These are phyloP conservation scores for Trametes elegans DNA, from an alignment of 768 basidiomycete species.

Conservation along the genomic window DNA sequence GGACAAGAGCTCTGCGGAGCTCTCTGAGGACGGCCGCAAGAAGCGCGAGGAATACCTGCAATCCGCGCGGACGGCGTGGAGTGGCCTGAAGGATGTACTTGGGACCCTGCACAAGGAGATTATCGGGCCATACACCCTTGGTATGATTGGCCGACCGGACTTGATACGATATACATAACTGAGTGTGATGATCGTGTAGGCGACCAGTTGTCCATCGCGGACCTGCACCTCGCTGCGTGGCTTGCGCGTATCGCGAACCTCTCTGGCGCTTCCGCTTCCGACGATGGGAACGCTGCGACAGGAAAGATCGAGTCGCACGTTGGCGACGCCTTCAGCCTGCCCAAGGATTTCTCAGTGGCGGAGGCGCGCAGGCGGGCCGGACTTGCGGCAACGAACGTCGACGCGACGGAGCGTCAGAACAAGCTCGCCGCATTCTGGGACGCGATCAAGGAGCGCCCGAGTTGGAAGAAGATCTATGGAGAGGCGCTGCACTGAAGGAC, in stretches of 20 bases:
- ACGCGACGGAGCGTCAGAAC: constrained; percentile 35
- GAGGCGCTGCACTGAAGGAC: constrained; percentile 41
- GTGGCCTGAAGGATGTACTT: constrained; percentile 44
- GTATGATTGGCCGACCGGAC: constrained; percentile 44
- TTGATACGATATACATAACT: neutral
- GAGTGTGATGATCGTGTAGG: constrained; percentile 41
- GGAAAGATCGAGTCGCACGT: constrained; percentile 52
- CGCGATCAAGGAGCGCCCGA: constrained; percentile 55
- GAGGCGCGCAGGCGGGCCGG: constrained; percentile 32
- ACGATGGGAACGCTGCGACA: constrained; percentile 51
- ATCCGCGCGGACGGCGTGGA: constrained; percentile 52
- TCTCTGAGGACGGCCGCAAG: constrained; percentile 39
- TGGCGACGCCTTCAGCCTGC: constrained; percentile 43
- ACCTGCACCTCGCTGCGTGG: constrained; percentile 81
- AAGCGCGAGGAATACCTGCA: constrained; percentile 50
- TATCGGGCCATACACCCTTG: constrained; percentile 61
- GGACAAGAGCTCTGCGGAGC: constrained; percentile 36
- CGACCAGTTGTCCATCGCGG: constrained; percentile 79
- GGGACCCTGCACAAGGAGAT: constrained; percentile 53
- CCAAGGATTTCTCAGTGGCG: constrained; percentile 39
- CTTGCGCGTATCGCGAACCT: constrained; percentile 57
- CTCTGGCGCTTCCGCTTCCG: constrained; percentile 48
- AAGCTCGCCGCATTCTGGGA: constrained; percentile 78
- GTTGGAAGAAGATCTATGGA: constrained; percentile 69
- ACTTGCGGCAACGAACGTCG: constrained; percentile 27